A percentile compares a stretch with the other conserved stretches of the same genome.
Conservation (phyloP, 2,329 filamentous ascomycete genomes). For the Rhytidhysteron rufulum region DNA sequence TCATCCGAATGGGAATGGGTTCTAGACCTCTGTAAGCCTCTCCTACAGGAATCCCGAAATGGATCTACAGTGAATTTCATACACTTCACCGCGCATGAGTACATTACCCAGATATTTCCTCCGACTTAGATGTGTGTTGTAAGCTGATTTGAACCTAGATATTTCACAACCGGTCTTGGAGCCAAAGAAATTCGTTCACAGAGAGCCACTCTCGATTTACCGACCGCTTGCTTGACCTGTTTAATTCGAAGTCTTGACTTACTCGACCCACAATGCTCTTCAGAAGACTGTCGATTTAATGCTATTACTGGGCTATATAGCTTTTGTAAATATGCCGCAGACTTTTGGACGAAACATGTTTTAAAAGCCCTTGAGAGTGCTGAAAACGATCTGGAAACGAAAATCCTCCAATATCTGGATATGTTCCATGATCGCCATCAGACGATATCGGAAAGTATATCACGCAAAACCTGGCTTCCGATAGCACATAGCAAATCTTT, state of each 20-base stretch:
- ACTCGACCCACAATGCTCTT: constrained; percentile 4
- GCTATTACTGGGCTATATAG: constrained; percentile 13
- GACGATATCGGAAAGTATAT: neutral
- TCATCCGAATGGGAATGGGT: constrained; percentile 1
- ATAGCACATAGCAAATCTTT: neutral
- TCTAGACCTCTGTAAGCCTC: constrained; percentile 3
- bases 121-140: neutral
- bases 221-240: constrained; percentile 3
- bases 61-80: constrained; percentile 11
- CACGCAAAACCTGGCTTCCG: neutral
- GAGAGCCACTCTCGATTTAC: neutral
- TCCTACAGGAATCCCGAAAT: constrained; percentile 3
- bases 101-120: neutral
- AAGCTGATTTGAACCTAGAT: neutral
- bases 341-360: constrained; percentile 14
- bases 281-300: constrained; percentile 4
- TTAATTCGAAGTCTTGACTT: constrained; percentile 6
- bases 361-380: neutral
- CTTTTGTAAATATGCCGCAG: constrained; percentile 13
- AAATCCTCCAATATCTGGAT: neutral
- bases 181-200: neutral
- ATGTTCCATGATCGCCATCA: neutral
- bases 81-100: constrained; percentile 14
- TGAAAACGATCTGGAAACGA: neutral
- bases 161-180: neutral